Percentiles rank a stretch among this genome's conserved stretches.
Conservation (phyloP, 2,329 filamentous ascomycete species). For the Phoma sp. region DNA sequence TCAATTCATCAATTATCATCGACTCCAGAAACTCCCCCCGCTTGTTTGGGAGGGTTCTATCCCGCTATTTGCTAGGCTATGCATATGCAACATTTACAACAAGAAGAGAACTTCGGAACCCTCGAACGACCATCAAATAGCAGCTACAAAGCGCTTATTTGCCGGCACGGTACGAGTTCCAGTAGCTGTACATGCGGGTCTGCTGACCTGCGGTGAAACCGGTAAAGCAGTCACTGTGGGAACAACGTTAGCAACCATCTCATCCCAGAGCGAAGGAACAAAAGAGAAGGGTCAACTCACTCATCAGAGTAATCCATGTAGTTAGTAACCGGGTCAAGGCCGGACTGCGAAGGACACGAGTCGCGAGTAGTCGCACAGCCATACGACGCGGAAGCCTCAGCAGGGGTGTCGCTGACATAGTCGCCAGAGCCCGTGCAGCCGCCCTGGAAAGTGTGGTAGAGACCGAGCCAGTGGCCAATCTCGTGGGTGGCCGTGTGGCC, state of each 20-base stretch:
- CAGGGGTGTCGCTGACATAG: conserved; percentile 37
- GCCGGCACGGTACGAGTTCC: conserved; percentile 20
- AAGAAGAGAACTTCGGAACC: too few relatives aligned
- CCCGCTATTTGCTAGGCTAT: too few relatives aligned
- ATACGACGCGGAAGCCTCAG: conserved; percentile 13
- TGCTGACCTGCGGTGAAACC: conserved; percentile 37
- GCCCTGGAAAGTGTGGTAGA: conserved; percentile 41
- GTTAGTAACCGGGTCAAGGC: conserved; percentile 42
- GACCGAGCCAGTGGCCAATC: conserved; percentile 43
- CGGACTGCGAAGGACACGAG: conserved; percentile 32
- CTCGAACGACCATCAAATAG: not conserved
- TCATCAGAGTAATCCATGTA: conserved; percentile 44
- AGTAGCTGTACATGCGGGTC: conserved; percentile 29
- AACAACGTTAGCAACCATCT: not conserved
- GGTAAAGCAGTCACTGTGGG: conserved; percentile 24
- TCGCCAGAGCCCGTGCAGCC: conserved; percentile 34
- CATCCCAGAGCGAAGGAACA: not conserved
- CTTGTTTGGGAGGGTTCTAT: too few relatives aligned
- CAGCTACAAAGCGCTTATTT: conserved; percentile 19
- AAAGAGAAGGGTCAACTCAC: conserved; percentile 2
- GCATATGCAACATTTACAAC: too few relatives aligned
- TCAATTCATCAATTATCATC: too few relatives aligned
- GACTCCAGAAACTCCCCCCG: too few relatives aligned
- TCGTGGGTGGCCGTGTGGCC: conserved; percentile 41
- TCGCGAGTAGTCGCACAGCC: conserved; percentile 37